Percentiles rank a stretch among this genome's conserved stretches.
These are phyloP conservation scores for Pyrenochaeta sp. DNA, from an alignment of 2,329 filamentous ascomycete genomes.

Conservation along the genomic window DNA sequence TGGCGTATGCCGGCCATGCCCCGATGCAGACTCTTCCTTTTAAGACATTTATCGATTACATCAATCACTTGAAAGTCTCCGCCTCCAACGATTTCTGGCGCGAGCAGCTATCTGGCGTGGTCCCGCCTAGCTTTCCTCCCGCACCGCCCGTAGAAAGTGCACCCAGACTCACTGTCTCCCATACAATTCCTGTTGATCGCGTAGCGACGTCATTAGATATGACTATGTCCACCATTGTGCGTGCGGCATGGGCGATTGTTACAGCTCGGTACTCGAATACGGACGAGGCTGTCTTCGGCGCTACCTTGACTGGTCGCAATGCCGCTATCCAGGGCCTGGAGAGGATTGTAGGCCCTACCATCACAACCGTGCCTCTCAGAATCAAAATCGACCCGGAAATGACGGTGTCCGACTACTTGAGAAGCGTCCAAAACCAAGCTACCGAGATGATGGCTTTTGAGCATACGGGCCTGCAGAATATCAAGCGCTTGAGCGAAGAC, in stretches of 20 bases:
- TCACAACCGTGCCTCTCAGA: constrained; percentile 64
- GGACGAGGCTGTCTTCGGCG: constrained; percentile 13
- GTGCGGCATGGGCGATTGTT: not conserved
- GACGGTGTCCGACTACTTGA: constrained; percentile 52
- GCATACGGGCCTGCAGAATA: constrained; percentile 66
- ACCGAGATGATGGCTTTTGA: constrained; percentile 66
- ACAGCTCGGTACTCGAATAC: not conserved
- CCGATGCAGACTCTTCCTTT: no score
- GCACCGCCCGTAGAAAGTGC: no score
- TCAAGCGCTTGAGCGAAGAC: constrained; percentile 29
- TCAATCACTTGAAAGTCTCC: no score
- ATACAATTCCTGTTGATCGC: no score
- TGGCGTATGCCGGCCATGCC: no score
- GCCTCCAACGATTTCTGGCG: no score
- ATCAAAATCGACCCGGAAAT: constrained; percentile 51
- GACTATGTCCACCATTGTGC: not conserved
- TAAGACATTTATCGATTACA: not conserved
- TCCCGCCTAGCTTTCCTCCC: no score
- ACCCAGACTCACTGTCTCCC: no score
- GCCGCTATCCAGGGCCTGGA: constrained; percentile 32
- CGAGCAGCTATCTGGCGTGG: no score
- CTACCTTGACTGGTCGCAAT: constrained; percentile 15
- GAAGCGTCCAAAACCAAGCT: constrained; percentile 62
- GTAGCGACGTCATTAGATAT: no score
- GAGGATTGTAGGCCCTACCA: constrained; percentile 55